Percentiles rank a stretch among this genome's conserved stretches.
phyloP scores from a whole-genome alignment of 2,329 filamentous ascomycete species.

The Fusarium mundagurra region DNA sequence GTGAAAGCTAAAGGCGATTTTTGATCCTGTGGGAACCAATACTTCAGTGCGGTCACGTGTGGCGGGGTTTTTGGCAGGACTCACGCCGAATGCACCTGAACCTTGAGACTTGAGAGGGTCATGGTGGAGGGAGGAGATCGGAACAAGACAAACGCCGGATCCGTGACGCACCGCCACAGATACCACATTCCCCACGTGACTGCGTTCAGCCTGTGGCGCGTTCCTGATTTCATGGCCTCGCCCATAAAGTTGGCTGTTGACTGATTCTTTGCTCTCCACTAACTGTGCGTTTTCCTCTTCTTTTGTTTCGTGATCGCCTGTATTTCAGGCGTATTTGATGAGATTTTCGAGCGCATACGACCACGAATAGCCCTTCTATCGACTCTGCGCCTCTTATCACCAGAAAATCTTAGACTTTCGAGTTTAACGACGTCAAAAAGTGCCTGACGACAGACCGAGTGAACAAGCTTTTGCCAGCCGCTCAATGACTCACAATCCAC shows the following conservation, averaged over 20 bases:
- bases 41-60: constrained; percentile 6
- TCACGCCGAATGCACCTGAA: constrained; percentile 13
- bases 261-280: constrained; percentile 41
- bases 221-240: constrained; percentile 39
- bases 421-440: constrained; percentile 32
- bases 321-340: constrained; percentile 22
- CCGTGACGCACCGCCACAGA: constrained; percentile 39
- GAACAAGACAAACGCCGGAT: constrained; percentile 16
- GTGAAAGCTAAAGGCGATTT: constrained; percentile 41
- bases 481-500: constrained; percentile 44
- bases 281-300: constrained; percentile 33
- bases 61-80: not conserved
- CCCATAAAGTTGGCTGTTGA: constrained; percentile 41
- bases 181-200: accelerated
- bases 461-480: constrained; percentile 26
- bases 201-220: constrained; percentile 36
- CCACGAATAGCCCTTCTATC: constrained; percentile 28
- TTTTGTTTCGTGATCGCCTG: constrained; percentile 39
- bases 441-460: constrained; percentile 33
- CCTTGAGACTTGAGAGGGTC: not conserved
- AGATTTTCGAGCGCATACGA: constrained; percentile 38
- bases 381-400: constrained; percentile 39
- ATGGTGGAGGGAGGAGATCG: constrained; percentile 31
- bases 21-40: constrained; percentile 49
- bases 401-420: constrained; percentile 13